Percentiles rank a stretch among this genome's conserved stretches.
phyloP scores from a whole-genome alignment of 192 early-diverging fungal species.

The Gigaspora rosea region DNA sequence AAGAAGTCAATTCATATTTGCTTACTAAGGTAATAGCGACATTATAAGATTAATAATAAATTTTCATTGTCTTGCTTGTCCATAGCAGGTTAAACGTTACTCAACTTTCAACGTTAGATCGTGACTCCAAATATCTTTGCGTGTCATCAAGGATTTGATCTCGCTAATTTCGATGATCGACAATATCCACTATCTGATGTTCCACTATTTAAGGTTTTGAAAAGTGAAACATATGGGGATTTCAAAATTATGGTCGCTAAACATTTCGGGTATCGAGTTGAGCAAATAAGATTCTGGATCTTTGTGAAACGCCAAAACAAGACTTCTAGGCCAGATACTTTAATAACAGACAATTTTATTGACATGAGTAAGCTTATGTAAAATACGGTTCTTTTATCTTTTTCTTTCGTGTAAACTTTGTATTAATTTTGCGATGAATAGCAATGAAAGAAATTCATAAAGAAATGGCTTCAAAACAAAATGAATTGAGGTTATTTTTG shows the following conservation, averaged over 20 bases:
- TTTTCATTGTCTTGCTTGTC: too few species aligned
- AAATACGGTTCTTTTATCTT: conserved; percentile 7
- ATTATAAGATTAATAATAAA: not conserved
- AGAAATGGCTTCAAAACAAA: conserved; percentile 38
- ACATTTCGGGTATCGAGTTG: conserved; percentile 45
- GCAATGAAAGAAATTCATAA: conserved; percentile 43
- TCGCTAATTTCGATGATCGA: too few species aligned
- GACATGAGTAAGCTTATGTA: conserved; percentile 41
- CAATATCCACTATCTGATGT: too few species aligned
- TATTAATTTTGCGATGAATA: conserved; percentile 5
- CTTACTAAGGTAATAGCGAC: conserved; percentile 53
- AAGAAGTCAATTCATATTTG: conserved; percentile 71
- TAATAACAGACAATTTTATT: conserved; percentile 55
- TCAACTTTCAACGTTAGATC: conserved; percentile 38
- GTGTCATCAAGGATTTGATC: too few species aligned
- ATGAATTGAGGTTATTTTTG: conserved; percentile 44
- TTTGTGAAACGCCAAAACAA: conserved; percentile 92
- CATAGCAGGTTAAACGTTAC: not conserved
- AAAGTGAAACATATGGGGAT: conserved; percentile 52
- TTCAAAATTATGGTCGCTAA: conserved; percentile 58
- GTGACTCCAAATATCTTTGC: conserved; percentile 68
- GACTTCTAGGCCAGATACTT: conserved; percentile 80
- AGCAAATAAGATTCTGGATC: conserved; percentile 66
- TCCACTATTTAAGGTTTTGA: too few species aligned
- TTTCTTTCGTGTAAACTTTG: not conserved